Percentiles rank a stretch among this genome's conserved stretches.
Conservation (phyloP, 2,329 filamentous ascomycete genomes). For the Xylaria polymorpha region DNA sequence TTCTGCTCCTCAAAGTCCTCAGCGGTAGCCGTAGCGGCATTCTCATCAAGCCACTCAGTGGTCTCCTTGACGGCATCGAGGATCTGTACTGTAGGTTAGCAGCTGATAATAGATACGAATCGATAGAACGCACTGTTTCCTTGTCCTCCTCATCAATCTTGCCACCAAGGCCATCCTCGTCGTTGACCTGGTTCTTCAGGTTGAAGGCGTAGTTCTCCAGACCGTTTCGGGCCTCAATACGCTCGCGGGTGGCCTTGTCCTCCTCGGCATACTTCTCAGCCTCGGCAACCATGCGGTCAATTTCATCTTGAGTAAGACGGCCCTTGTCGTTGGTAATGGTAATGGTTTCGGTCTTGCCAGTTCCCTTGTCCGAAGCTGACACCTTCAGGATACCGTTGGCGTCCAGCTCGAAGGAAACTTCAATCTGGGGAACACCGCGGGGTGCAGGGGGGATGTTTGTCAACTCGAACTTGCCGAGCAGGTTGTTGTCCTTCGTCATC, state of each 20-base stretch:
- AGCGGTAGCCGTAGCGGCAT: slow-evolving; percentile 82
- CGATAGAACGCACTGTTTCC: slow-evolving; percentile 76
- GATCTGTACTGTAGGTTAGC: slow-evolving; percentile 66
- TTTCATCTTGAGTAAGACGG: slow-evolving; percentile 94
- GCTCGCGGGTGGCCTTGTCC: slow-evolving; percentile 97
- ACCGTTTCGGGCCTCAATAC: slow-evolving; percentile 94
- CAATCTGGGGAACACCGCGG: slow-evolving; percentile 96
- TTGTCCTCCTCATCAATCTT: slow-evolving; percentile 99
- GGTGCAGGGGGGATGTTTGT: slow-evolving; percentile 95
- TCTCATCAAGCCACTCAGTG: slow-evolving; percentile 96
- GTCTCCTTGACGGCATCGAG: slow-evolving; percentile 97
- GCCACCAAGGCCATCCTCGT: slow-evolving; percentile 94
- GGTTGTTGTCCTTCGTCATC: slow-evolving; percentile 97
- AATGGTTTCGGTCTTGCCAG: slow-evolving; percentile 96
- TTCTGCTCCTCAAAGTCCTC: slow-evolving; percentile 99
- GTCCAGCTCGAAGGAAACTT: slow-evolving; percentile 97
- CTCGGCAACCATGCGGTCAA: slow-evolving; percentile 98
- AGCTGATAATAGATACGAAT: slow-evolving; percentile 12
- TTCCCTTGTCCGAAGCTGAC: slow-evolving; percentile 95
- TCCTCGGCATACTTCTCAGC: slow-evolving; percentile 99
- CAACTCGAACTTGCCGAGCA: slow-evolving; percentile 97
- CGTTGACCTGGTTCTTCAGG: slow-evolving; percentile 99
- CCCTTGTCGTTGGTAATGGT: slow-evolving; percentile 99
- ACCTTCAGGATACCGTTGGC: slow-evolving; percentile 99
- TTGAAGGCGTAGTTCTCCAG: slow-evolving; percentile 99